These are phyloP conservation scores for Brasilioporus rufonigricans DNA, from an alignment of 768 basidiomycete genomes.

Conservation along the genomic window DNA sequence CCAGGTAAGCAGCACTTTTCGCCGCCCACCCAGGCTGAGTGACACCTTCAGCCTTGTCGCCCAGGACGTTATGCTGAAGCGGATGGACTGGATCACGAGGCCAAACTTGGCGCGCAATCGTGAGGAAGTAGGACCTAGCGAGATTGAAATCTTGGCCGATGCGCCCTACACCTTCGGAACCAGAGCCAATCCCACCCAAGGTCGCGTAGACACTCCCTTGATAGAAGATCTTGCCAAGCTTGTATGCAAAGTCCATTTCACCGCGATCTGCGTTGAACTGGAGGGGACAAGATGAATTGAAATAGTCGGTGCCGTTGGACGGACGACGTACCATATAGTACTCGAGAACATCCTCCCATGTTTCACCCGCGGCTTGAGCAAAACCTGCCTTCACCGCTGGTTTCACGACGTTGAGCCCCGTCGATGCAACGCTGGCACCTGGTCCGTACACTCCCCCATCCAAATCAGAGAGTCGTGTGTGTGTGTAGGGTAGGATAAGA, in stretches of 20 bases:
- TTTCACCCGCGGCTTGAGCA: constrained; percentile 85
- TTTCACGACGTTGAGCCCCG: constrained; percentile 66
- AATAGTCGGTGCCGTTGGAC: neutral
- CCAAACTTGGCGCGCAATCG: constrained; percentile 85
- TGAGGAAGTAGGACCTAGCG: constrained; percentile 81
- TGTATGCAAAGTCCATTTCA: constrained; percentile 84
- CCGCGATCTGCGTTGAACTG: constrained; percentile 96
- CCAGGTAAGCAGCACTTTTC: constrained; percentile 83
- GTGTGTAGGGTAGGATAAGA: constrained; percentile 74
- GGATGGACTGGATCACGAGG: constrained; percentile 69
- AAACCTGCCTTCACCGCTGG: constrained; percentile 83
- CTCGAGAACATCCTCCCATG: constrained; percentile 90
- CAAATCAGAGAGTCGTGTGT: constrained; percentile 84
- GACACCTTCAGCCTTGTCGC: constrained; percentile 49
- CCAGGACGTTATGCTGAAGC: constrained; percentile 41
- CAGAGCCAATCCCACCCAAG: constrained; percentile 77
- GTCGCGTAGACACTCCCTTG: constrained; percentile 88
- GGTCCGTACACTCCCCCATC: constrained; percentile 93
- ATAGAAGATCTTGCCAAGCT: constrained; percentile 94
- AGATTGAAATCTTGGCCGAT: constrained; percentile 74
- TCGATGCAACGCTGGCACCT: constrained; percentile 91
- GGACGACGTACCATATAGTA: constrained; percentile 70
- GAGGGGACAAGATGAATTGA: constrained; percentile 3
- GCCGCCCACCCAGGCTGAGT: constrained; percentile 63
- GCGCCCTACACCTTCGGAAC: constrained; percentile 91